A percentile compares a stretch with the other conserved stretches of the same genome.
Conservation (phyloP, 1,284 basidiomycete species). For the Earliella scabrosa region DNA sequence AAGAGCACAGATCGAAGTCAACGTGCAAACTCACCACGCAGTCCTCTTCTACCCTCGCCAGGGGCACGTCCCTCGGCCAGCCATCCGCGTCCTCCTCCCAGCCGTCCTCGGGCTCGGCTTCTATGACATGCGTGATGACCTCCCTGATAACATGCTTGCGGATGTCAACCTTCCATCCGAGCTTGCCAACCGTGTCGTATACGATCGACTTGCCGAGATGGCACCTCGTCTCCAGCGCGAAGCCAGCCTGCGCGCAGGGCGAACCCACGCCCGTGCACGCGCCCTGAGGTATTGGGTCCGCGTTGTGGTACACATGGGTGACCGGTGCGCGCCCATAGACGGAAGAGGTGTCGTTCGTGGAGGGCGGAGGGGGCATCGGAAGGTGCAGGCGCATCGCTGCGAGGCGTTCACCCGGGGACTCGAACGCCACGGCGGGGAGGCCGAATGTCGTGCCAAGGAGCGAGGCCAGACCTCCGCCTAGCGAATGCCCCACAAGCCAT, state of each 20-base stretch:
- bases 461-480: constrained; percentile 89
- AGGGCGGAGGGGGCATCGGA: constrained; percentile 56
- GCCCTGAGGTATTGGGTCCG: constrained; percentile 83
- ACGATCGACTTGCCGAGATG: constrained; percentile 77
- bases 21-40: constrained; percentile 47
- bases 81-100: constrained; percentile 49
- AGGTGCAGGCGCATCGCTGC: constrained; percentile 89
- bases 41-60: constrained; percentile 38
- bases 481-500: constrained; percentile 90
- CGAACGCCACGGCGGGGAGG: constrained; percentile 91
- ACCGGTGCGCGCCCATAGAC: constrained; percentile 44
- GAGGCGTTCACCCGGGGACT: constrained; percentile 90
- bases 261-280: constrained; percentile 73
- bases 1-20: neutral
- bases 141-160: constrained; percentile 79
- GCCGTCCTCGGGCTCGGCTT: constrained; percentile 57
- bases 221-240: constrained; percentile 68
- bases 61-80: constrained; percentile 38
- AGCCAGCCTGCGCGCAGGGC: constrained; percentile 68
- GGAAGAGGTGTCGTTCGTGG: constrained; percentile 14
- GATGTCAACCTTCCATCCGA: constrained; percentile 84
- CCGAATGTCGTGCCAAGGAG: constrained; percentile 93
- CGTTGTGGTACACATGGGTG: constrained; percentile 82
- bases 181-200: constrained; percentile 87
- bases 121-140: constrained; percentile 75